Base-by-base conservation (phyloP, 345 rosid species). In the Syzygium oleosum region DNA sequence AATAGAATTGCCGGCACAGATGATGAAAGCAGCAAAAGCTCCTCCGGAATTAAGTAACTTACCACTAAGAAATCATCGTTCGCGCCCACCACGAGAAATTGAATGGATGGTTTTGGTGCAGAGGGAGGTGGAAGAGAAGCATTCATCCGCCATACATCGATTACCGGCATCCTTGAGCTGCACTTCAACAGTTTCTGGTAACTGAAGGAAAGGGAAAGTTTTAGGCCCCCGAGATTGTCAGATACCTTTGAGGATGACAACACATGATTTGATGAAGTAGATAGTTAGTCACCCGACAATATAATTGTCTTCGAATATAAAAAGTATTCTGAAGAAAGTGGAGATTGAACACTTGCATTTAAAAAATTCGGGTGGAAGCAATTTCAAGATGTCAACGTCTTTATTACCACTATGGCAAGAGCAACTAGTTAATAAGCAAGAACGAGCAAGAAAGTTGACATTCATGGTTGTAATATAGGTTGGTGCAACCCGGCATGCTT, bases 1-100 rank as follows among this genome's bases (percentile, higher is more conserved):
- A 38, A 78, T 78, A 9, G 23, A 38, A 78, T 84, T n/a, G 31
- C 25, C 3, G 16, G 9, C 16, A 31, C 38, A 85, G 46, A 54
- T 21, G 63, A 41, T 17, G 86, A 29, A 55, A 49, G 56, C 16
- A 52, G 4, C 56, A 84, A 38, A 14, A 3, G 86, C 41, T 52
- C 6, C 41, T 52, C 12, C 5, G 12, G 52, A 38, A 85, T 61
- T n/a, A 5, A 38, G 83, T 73, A 55, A 52, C 61, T 61, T 93
- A 95, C 99, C 95, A 97, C 97, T 88, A 97, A 95, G 91, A 96
- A 95, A 91, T 97, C 98, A 85, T 95, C 93, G 19, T 88, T 90
- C 29, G 97, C 98, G 22, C 99, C 99, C 89, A 96, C 9, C 43
- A 97, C 97, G 65, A 96, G 93, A 88, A 95, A 86, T 79, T 91